Evolutionary conservation across 1,139 yeast genomes (phyloP), one percentile per base, ranked within the genome.

Genomic region (Zygoascus meyerae): DNA sequence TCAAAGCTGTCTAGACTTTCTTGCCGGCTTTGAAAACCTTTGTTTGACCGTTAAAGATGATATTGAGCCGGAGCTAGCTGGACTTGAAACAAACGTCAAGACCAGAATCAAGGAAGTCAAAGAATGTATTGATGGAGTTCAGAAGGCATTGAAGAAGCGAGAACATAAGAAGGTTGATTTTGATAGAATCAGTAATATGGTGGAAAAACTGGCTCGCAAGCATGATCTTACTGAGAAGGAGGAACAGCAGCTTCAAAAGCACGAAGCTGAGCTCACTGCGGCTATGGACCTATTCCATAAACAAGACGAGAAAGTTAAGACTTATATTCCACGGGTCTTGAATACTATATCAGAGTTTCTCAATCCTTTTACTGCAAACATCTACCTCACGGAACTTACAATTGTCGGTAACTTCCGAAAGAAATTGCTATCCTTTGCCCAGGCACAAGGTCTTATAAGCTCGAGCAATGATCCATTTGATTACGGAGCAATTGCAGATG

Each of bases 311-410:
- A 72, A 71, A 52, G 60, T 73, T 29, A 67, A 69, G 50, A 54
- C 68, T 5, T 56, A 68, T 2, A 64, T 78, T 17, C 84, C 84
- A 2, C 75, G 72, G 49, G 64, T 73, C 3, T 60, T 76, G 44
- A 60, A 68, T 6, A 66, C 71, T 36, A 60, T 78, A 48, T 78
- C 78, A 31, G 83, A 79, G 58, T 77, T 78, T 52, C 63, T 78
- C 12, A 64, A 65, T 44, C 76, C 64, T 5, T 54, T 67, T 42
- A 57, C 69, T 1, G 48, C 68, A 17, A 56, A 57, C 35, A 47
- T 67, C 32, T 64, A 60, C 39, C 50, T 61, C 45, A 57, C 63
- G 5, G 61, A 65, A 46, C 51, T 60, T 34, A 49, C 54, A 29
- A 53, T 62, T 11, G 46, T 57, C 39, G 57, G 60, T 44, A 52